Conservation (phyloP, 1,284 basidiomycete species). For the Athelia sp. region DNA sequence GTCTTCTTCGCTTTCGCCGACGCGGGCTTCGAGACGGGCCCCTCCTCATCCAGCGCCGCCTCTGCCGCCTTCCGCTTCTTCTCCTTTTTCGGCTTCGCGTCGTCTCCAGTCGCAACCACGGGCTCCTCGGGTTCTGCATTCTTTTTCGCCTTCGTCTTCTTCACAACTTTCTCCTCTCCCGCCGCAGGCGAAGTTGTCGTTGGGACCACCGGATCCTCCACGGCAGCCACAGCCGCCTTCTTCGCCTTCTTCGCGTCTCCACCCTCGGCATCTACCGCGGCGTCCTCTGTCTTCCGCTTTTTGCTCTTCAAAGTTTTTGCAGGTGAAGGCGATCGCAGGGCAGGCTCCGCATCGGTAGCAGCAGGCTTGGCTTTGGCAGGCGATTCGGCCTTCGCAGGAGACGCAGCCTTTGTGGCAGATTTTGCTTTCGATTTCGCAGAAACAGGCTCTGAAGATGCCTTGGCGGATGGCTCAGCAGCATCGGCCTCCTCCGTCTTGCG, state of each 20-base stretch:
- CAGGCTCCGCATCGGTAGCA: no score
- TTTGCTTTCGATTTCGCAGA: neutral
- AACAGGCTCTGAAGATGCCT: no score
- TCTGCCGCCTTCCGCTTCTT: conserved; percentile 2
- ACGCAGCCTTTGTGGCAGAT: neutral
- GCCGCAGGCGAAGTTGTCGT: neutral
- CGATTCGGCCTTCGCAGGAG: conserved; percentile 3
- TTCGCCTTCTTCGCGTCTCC: conserved; percentile 14
- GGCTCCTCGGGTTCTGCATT: conserved; percentile 1
- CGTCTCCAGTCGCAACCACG: conserved; percentile 12
- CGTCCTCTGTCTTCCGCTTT: conserved; percentile 10
- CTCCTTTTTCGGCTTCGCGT: conserved; percentile 11
- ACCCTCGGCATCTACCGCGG: conserved; percentile 4
- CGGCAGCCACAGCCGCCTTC: conserved; percentile 9
- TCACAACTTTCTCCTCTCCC: conserved; percentile 3
- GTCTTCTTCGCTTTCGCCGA: no score
- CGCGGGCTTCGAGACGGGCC: no score
- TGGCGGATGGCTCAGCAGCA: neutral
- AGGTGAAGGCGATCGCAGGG: neutral
- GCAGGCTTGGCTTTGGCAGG: conserved; percentile 4
- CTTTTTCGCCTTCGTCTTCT: conserved; percentile 6
- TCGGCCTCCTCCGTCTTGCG: neutral
- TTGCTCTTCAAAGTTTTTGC: conserved; percentile 1
- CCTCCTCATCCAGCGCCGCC: neutral
- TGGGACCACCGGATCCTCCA: conserved; percentile 4